A percentile compares a stretch with the other conserved stretches of the same genome.
These are phyloP conservation scores for Acidiella bohemica DNA, from an alignment of 495 filamentous ascomycete genomes.

Conservation along the genomic window DNA sequence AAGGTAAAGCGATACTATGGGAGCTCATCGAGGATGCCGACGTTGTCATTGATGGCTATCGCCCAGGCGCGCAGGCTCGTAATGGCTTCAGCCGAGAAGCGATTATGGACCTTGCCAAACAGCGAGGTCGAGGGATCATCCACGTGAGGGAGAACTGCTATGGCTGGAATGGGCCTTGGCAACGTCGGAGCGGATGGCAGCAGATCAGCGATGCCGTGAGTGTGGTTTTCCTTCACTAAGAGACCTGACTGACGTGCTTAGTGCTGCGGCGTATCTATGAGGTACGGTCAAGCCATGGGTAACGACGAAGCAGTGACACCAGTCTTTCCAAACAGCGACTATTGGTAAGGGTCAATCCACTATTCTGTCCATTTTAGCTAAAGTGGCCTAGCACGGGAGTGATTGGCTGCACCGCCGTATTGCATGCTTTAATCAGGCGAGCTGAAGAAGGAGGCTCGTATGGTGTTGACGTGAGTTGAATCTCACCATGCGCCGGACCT, in stretches of 20 bases:
- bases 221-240: background rate
- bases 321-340: conserved; percentile 29
- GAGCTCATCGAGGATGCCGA: conserved; percentile 40
- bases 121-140: conserved; percentile 36
- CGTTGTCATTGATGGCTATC: conserved; percentile 46
- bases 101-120: conserved; percentile 37
- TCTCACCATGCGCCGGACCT: background rate
- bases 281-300: conserved; percentile 28
- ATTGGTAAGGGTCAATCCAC: conserved; percentile 18
- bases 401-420: conserved; percentile 18
- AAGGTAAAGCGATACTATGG: conserved; percentile 32
- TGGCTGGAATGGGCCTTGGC: conserved; percentile 43
- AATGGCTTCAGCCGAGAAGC: conserved; percentile 38
- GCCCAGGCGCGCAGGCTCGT: conserved; percentile 37
- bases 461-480: conserved; percentile 23
- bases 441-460: conserved; percentile 25
- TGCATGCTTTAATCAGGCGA: conserved; percentile 23
- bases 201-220: conserved; percentile 41
- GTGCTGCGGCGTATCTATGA: conserved; percentile 23
- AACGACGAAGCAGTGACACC: conserved; percentile 29
- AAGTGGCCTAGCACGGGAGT: conserved; percentile 19
- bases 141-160: conserved; percentile 45
- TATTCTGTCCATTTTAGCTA: background rate
- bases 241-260: no score
- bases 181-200: conserved; percentile 40